Percentiles rank a stretch among this genome's conserved stretches.
Conservation (phyloP, 306 rosid species). For the Castanea mollissima region DNA sequence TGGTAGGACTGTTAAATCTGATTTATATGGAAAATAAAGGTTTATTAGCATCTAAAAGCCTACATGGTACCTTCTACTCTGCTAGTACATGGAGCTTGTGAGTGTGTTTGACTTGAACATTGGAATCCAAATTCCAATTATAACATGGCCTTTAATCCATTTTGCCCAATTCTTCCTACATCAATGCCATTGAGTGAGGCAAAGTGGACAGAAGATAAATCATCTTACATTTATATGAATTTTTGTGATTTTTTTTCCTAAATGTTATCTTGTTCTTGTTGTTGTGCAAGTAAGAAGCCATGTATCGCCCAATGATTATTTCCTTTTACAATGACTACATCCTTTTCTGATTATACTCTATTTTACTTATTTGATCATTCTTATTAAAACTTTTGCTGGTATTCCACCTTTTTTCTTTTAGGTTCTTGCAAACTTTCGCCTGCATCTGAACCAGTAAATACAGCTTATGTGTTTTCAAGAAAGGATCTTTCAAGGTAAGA, state of each 20-base stretch:
- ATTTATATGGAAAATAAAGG: too few relatives aligned
- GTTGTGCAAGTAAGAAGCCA: not conserved
- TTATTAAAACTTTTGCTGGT: constrained; percentile 8
- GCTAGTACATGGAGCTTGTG: not conserved
- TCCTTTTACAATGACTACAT: not conserved
- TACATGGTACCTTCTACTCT: not conserved
- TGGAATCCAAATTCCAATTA: not conserved
- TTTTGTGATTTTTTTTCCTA: not conserved
- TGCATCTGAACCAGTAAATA: constrained; percentile 60
- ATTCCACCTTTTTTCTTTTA: constrained; percentile 43
- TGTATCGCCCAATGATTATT: not conserved
- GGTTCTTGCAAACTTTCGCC: constrained; percentile 60
- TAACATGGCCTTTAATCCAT: not conserved
- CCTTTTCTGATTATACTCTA: not conserved
- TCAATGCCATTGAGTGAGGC: not conserved
- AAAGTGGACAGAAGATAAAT: not conserved
- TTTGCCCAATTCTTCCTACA: not conserved
- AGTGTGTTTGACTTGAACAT: not conserved
- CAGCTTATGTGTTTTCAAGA: constrained; percentile 77
- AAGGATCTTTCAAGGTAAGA: constrained; percentile 81
- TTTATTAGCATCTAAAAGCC: too few relatives aligned
- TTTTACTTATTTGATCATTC: not conserved
- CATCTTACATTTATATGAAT: not conserved
- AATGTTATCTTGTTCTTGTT: not conserved
- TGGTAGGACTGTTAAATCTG: too few relatives aligned